Evolutionary conservation across 2,329 filamentous ascomycete genomes (phyloP), one percentile per base, ranked within the genome.

Genomic region (Massarina eburnea): DNA sequence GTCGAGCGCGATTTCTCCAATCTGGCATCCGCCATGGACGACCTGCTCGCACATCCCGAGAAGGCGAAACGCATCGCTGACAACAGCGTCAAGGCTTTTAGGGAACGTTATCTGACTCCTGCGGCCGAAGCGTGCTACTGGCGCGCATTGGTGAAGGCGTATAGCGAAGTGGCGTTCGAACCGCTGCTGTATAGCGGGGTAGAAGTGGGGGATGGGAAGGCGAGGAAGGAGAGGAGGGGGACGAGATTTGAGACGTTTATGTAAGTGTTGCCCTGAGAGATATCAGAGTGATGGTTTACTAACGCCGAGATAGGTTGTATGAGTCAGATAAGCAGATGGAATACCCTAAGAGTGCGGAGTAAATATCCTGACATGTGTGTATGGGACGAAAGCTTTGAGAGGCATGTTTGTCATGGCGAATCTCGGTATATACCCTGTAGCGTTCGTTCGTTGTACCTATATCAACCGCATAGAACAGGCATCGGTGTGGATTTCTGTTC

Each of bases 41-140:
- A 68, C 19, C 52, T 67, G 9, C 46, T 68, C 14, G 52, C 56
- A 19, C 58, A 67, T 27, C 64, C 65, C 4, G 61, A 66, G 30
- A 62, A 63, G 32, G 62, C 64, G 27, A 64, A 62, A 32, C 57
- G 57, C 26, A 68, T 68, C 15, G 65, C 63, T n/a, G 60, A 66
- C 39, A 66, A 67, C 40, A 59, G 41, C 27, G 61, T 67, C 1
- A 42, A 49, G 20, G 56, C 56, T 1, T 67, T 68, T 43, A 47
- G 65, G 7, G 65, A 67, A 26, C 46, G 65, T 19, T 67, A 68
- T 38, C 46, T 68, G 4, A 66, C 64, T 3, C 55, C 55, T 24
- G 64, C 64, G 3, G 65, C 64, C 2, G 62, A 66, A 27, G 59
- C 64, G 2, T 67, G 65, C 43, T 68, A 68, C 32, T 68, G 65